A percentile compares a stretch with the other conserved stretches of the same genome.
phyloP scores from a whole-genome alignment of 306 rosid genomes.

The Vigna mungo region DNA sequence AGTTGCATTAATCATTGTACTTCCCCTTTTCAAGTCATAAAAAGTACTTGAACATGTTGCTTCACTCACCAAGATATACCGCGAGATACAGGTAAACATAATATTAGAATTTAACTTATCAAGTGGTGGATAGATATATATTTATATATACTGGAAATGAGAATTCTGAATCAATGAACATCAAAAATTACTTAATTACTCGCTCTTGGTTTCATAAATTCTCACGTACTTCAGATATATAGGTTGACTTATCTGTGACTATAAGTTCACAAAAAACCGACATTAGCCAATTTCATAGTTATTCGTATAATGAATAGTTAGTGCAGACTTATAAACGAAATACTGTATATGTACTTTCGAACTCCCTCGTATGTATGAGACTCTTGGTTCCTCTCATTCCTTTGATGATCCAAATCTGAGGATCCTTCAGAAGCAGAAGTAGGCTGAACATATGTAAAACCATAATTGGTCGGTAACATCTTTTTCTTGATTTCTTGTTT shows the following conservation, averaged over 20 bases:
- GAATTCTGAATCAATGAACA: background rate
- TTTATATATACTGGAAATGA: background rate
- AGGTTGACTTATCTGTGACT: background rate
- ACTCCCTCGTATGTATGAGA: slow-evolving; percentile 8
- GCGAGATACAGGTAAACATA: slow-evolving; percentile 12
- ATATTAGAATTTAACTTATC: slow-evolving; percentile 4
- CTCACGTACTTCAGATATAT: background rate
- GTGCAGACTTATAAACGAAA: background rate
- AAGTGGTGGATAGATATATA: background rate
- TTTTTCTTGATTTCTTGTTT: slow-evolving; percentile 8
- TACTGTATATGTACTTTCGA: slow-evolving; percentile 3
- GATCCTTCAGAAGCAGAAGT: slow-evolving; percentile 4
- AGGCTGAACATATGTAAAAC: background rate
- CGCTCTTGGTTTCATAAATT: background rate
- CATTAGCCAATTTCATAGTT: background rate
- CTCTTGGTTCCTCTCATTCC: background rate
- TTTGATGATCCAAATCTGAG: background rate
- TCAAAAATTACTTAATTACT: background rate
- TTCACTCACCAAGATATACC: slow-evolving; percentile 33
- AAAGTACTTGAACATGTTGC: slow-evolving; percentile 5
- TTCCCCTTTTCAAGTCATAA: slow-evolving; percentile 24
- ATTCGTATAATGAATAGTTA: background rate
- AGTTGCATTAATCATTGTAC: slow-evolving; percentile 1
- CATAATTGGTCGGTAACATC: background rate
- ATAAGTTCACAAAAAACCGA: slow-evolving; percentile 8